Percentiles rank a stretch among this genome's conserved stretches.
Evolutionary conservation across 2,329 filamentous ascomycete genomes (phyloP).

Genomic region (Alternaria panax): DNA sequence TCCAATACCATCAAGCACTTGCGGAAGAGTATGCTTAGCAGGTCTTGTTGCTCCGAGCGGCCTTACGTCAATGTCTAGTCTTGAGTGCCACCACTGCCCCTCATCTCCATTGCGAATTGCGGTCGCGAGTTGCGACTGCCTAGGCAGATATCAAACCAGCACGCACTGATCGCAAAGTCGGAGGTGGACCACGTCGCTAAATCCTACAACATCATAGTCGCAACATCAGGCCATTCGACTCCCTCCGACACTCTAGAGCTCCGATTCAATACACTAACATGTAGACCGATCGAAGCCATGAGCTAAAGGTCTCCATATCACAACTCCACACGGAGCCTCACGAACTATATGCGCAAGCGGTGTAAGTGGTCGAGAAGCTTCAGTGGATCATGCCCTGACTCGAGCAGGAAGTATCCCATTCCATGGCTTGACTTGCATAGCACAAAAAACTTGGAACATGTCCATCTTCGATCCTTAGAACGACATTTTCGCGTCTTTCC

Average conservation of each 20-base stretch:
- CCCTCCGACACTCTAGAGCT: background rate
- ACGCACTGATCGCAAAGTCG: background rate
- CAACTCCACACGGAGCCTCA: background rate
- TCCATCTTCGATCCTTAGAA: background rate
- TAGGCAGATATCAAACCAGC: background rate
- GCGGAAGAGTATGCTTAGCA: background rate
- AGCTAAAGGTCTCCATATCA: background rate
- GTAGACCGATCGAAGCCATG: background rate
- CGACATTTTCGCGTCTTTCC: background rate
- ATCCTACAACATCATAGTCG: background rate
- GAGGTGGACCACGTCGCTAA: slow-evolving; percentile 2
- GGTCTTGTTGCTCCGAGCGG: background rate
- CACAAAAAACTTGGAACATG: background rate
- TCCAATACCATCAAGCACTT: background rate
- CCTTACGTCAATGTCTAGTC: background rate
- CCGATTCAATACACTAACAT: background rate
- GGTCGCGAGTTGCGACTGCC: background rate
- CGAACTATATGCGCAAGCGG: background rate
- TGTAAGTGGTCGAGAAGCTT: slow-evolving; percentile 1
- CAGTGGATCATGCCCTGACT: background rate
- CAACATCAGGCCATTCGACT: background rate
- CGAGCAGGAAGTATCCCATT: background rate
- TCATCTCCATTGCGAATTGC: background rate
- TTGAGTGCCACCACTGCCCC: background rate
- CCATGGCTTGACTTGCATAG: background rate